phyloP scores from a whole-genome alignment of 176 grass and related monocot species.

The Pontederia paniculata region DNA sequence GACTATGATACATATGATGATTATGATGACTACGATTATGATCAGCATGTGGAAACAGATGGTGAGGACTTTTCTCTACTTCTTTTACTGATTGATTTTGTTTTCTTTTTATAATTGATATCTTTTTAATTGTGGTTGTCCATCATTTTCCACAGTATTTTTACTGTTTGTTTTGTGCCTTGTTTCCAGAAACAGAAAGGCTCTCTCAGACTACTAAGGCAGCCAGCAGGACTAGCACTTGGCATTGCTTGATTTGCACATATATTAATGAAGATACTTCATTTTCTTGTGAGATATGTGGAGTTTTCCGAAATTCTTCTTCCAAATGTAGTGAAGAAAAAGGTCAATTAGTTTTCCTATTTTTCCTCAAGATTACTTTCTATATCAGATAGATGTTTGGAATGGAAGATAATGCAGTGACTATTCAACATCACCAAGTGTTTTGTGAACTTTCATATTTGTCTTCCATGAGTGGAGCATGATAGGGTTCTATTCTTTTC shows the following conservation, averaged over 20 bases:
- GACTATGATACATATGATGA: constrained; percentile 39
- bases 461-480: not conserved
- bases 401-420: not conserved
- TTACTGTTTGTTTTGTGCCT: constrained; percentile 18
- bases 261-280: constrained; percentile 68
- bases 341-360: constrained; percentile 26
- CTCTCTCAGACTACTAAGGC: constrained; percentile 8
- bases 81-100: not conserved
- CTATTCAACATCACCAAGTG: not conserved
- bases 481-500: constrained; percentile 14
- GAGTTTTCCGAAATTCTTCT: constrained; percentile 74
- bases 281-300: constrained; percentile 76
- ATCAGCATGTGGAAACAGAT: constrained; percentile 19
- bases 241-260: constrained; percentile 70
- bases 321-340: constrained; percentile 39
- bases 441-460: not conserved
- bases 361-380: constrained; percentile 12
- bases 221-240: constrained; percentile 30
- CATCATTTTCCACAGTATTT: not conserved
- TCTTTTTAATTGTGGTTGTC: too few relatives aligned
- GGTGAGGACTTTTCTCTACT: constrained; percentile 21
- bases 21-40: constrained; percentile 21
- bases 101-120: not conserved
- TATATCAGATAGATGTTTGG: not conserved
- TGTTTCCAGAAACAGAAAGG: constrained; percentile 31